Evolutionary conservation across 352 stramenopile species (phyloP), one percentile per base, ranked within the genome.

Genomic region (Pythium oligandrum): DNA sequence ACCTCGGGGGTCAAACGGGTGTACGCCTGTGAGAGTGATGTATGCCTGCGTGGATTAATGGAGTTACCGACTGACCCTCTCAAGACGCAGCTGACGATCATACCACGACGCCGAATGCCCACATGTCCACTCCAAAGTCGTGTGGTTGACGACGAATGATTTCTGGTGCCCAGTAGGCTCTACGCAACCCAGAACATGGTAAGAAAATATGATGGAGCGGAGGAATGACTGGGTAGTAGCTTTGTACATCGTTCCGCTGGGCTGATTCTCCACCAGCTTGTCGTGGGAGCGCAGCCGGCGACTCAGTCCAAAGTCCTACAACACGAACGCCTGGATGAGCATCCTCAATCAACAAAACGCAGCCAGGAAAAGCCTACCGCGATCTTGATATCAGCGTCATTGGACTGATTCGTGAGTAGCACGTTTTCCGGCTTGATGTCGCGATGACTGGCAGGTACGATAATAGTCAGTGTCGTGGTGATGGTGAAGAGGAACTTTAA

Each of bases 401-500:
- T 57, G 3, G 76, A 80, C 17, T 63, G 70, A 30, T 87, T 65
- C 5, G 78, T 81, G 8, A 91, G 63, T 50, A 91, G 66, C 3
- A 91, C 55, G 55, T 91, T 91, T 40, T 91, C 78, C 9, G 81
- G 81, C 44, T 91, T 91, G 44, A 91, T 47, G 54, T 91, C 81
- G 11, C 78, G 75, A 51, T 91, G 81, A 53, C 81, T 91, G 47
- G n/a, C n/a, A n/a, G n/a, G n/a, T n/a, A n/a, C n/a, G n/a, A n/a
- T n/a, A n/a, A n/a, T n/a, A n/a, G n/a, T n/a, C n/a, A n/a, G n/a
- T n/a, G n/a, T n/a, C n/a, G n/a, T n/a, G n/a, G n/a, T n/a, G n/a
- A n/a, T n/a, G n/a, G n/a, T n/a, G n/a, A n/a, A n/a, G n/a, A n/a
- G n/a, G n/a, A n/a, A n/a, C n/a, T n/a, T n/a, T n/a, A n/a, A 48